These are phyloP conservation scores for Closterium sp. DNA, from an alignment of 139 green algal genomes.

Conservation along the genomic window DNA sequence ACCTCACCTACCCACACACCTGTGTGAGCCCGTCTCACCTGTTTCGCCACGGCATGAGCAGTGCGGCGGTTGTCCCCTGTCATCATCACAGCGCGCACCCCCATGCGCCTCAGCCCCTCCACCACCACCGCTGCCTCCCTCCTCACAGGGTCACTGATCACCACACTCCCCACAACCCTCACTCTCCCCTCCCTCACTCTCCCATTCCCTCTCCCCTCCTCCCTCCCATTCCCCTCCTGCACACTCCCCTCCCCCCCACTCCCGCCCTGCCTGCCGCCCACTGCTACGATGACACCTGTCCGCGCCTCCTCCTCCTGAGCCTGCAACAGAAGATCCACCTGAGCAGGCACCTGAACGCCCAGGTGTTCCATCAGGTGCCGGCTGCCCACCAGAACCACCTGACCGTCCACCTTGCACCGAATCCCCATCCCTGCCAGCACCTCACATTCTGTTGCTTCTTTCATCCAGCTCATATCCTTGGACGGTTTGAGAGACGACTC, in stretches of 20 bases:
- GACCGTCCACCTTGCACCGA: constrained; percentile 31
- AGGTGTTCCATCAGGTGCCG: constrained; percentile 36
- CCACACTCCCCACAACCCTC: not conserved
- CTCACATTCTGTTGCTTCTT: constrained; percentile 32
- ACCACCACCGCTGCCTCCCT: constrained; percentile 86
- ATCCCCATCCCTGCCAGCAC: constrained; percentile 45
- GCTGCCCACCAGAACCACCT: constrained; percentile 40
- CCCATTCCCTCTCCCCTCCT: too few relatives aligned
- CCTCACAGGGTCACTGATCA: constrained; percentile 83
- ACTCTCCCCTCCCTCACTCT: not conserved
- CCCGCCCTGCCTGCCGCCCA: constrained; percentile 43
- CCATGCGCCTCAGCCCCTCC: constrained; percentile 57
- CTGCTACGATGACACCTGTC: constrained; percentile 72
- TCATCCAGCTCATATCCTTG: constrained; percentile 33
- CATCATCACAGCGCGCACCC: constrained; percentile 62
- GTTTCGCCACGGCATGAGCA: constrained; percentile 67
- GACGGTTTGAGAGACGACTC: not conserved
- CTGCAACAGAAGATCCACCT: constrained; percentile 14
- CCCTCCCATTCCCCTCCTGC: too few relatives aligned
- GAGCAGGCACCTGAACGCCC: constrained; percentile 27
- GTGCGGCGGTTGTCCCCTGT: constrained; percentile 89
- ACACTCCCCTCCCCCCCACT: constrained; percentile 48
- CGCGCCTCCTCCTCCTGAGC: constrained; percentile 56
- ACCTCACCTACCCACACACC: constrained; percentile 41
- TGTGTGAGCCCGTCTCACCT: constrained; percentile 31